Conservation (phyloP, 2,329 filamentous ascomycete genomes). For the Trichoderma arundinaceum region DNA sequence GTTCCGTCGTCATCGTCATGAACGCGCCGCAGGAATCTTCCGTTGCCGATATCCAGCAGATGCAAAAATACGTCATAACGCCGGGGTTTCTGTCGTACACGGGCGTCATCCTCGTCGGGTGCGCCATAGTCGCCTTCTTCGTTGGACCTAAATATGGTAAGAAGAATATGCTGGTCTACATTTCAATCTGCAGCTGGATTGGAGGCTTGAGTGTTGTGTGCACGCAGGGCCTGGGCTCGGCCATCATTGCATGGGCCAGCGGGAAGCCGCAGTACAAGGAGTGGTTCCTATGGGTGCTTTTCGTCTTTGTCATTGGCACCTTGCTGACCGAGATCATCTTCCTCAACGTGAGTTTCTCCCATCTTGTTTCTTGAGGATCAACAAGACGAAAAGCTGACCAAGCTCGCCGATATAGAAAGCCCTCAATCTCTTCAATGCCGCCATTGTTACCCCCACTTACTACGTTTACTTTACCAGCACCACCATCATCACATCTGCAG, state of each 20-base stretch:
- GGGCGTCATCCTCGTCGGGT: slow-evolving; percentile 79
- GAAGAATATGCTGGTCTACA: slow-evolving; percentile 96
- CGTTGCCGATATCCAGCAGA: slow-evolving; percentile 85
- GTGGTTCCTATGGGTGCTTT: slow-evolving; percentile 92
- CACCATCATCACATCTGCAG: slow-evolving; percentile 90
- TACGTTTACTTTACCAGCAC: slow-evolving; percentile 98
- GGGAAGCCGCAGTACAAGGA: slow-evolving; percentile 91
- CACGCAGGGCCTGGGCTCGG: slow-evolving; percentile 89
- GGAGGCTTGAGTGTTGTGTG: slow-evolving; percentile 94
- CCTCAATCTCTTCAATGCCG: slow-evolving; percentile 94
- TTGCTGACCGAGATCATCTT: slow-evolving; percentile 93
- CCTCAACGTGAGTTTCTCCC: slow-evolving; percentile 76
- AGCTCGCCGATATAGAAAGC: slow-evolving; percentile 75
- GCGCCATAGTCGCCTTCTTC: slow-evolving; percentile 75
- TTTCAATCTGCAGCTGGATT: slow-evolving; percentile 93
- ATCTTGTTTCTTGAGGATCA: neutral
- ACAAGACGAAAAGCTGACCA: neutral
- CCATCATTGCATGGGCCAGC: slow-evolving; percentile 83
- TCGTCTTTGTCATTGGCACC: slow-evolving; percentile 90
- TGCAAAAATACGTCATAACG: slow-evolving; percentile 84
- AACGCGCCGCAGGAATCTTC: slow-evolving; percentile 89
- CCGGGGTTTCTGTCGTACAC: slow-evolving; percentile 87
- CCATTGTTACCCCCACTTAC: slow-evolving; percentile 95
- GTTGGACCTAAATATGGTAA: slow-evolving; percentile 88
- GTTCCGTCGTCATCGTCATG: slow-evolving; percentile 90